These are phyloP conservation scores for Salvia rosmarinus DNA, from an alignment of 257 asterid genomes.

Conservation along the genomic window DNA sequence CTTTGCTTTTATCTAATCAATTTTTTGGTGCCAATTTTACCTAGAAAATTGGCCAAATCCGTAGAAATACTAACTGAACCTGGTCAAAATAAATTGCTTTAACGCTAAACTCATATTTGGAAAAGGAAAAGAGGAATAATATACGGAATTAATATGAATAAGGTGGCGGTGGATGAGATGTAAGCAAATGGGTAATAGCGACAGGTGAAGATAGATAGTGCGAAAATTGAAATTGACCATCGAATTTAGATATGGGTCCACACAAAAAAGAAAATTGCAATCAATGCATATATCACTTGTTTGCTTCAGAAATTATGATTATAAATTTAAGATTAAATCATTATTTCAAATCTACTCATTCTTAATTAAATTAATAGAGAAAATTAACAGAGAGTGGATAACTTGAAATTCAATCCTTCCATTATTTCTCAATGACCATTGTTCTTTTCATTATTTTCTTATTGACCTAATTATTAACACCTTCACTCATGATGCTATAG, in stretches of 20 bases:
- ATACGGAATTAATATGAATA: not conserved
- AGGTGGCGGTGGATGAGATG: slow-evolving; percentile 8
- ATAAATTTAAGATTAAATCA: too few species aligned
- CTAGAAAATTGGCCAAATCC: too few species aligned
- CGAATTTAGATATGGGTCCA: slow-evolving; percentile 32
- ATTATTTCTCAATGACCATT: slow-evolving; percentile 41
- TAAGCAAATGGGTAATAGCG: not conserved
- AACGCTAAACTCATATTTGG: too few species aligned
- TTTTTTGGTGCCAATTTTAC: too few species aligned
- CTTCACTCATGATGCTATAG: not conserved
- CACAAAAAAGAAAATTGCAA: slow-evolving; percentile 31
- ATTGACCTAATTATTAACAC: slow-evolving; percentile 5
- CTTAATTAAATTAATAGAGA: too few species aligned
- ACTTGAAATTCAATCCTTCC: slow-evolving; percentile 18
- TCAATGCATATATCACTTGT: slow-evolving; percentile 36
- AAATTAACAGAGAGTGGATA: too few species aligned
- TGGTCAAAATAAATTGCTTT: too few species aligned
- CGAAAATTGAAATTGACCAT: slow-evolving; percentile 32
- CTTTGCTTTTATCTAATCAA: too few species aligned
- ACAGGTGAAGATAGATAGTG: slow-evolving; percentile 14
- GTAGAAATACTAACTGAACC: too few species aligned
- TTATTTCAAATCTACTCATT: too few species aligned
- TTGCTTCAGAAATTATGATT: slow-evolving; percentile 37
- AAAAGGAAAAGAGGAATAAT: too few species aligned
- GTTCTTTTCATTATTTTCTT: not conserved